Base-by-base conservation (phyloP, 2,329 filamentous ascomycete species). In the Aspergillus ochraceus region DNA sequence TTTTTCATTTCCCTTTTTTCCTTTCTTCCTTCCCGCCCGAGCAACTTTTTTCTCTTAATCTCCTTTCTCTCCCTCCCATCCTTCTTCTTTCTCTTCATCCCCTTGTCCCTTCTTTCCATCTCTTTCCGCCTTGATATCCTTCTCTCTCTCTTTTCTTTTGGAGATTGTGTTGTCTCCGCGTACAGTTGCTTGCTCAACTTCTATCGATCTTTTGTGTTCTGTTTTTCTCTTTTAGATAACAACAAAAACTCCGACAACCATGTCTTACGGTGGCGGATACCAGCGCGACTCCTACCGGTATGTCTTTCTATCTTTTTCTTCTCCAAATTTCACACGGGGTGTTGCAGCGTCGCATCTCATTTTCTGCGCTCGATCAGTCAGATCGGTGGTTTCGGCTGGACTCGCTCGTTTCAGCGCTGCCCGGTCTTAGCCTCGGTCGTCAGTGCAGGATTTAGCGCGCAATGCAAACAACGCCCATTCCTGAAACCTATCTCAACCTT, bases 251-350 rank as follows among this genome's bases (percentile, higher is more conserved):
- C 6, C 12, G 22, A 55, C 22, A 19, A 84, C 72, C 74, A 91
- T 91, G 89, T 90, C 89, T 79, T 90, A 90, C 85, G 90, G 91
- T 86, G 84, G 86, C 65, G 76, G 77, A 50, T 60, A 63, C 63
- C 74, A 83, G 65, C 83, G 85, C 71, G 82, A 83, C 75, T 83
- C 85, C 71, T 83, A 79, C 74, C 76, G 77, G 73, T 76, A 79
- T 66, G 74, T 67, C 55, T 20, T 32, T 36, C 6, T 26, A 20
- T 47, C 4, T 6, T 10, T n/a, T 24, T 6, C 29, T 19, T 19
- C 17, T 19, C 39, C 8, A 14, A 17, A 14, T 39, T 11, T 29
- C 6, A 20, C 20, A 22, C 5, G 9, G 22, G 11, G 39, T 22
- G 32, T 26, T 42, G 6, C n/a, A 30, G n/a, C 49, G 30, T 57